phyloP scores from a whole-genome alignment of 345 rosid species.

The Passiflora organensis region DNA sequence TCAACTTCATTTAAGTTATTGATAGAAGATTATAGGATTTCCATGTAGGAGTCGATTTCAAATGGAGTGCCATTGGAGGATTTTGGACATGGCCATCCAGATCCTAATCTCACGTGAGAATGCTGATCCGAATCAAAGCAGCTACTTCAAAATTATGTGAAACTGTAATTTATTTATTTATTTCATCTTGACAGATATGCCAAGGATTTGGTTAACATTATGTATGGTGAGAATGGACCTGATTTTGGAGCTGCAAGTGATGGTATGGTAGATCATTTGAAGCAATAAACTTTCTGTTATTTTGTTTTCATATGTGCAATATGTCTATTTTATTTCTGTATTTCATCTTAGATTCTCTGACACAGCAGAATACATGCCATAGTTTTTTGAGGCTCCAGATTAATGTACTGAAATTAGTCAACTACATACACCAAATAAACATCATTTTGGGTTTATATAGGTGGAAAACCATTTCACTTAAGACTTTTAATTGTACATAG shows the following conservation, averaged over 20 bases:
- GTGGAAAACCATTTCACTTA: no score
- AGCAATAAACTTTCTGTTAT: background rate
- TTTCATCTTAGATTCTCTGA: no score
- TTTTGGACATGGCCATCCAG: constrained; percentile 98
- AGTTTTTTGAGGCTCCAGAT: no score
- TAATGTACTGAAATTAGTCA: no score
- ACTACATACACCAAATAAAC: no score
- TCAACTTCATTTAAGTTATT: constrained; percentile 10
- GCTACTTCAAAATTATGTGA: constrained; percentile 9
- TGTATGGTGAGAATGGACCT: constrained; percentile 79
- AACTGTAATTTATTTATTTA: constrained; percentile 14
- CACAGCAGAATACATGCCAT: no score
- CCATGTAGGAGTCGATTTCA: constrained; percentile 65
- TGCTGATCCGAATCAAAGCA: background rate
- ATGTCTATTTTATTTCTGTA: background rate
- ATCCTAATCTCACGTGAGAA: constrained; percentile 90
- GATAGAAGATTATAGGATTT: constrained; percentile 22
- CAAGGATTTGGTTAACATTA: constrained; percentile 71
- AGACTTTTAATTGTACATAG: no score
- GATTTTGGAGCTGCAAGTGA: constrained; percentile 98
- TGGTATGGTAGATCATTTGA: constrained; percentile 40
- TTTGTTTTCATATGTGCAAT: background rate
- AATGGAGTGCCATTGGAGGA: constrained; percentile 90
- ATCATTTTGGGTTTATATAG: no score
- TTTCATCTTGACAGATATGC: constrained; percentile 62